Evolutionary conservation across 768 basidiomycete species (phyloP), one percentile per base, ranked within the genome.

Genomic region (Suillus cothurnatus): DNA sequence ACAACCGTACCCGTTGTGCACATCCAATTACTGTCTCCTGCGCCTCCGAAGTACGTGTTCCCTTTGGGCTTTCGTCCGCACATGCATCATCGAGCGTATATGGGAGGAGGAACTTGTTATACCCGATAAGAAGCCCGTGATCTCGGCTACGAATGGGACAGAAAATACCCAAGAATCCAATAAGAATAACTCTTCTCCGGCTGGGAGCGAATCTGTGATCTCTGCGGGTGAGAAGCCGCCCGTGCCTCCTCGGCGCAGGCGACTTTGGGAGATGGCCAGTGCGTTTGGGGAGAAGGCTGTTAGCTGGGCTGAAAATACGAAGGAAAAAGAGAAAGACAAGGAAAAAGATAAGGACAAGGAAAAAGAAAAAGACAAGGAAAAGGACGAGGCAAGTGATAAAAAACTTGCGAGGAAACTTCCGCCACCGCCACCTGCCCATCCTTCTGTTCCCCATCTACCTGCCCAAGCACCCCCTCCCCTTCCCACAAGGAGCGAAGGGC

Each of bases 41-140:
- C 86, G 95, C 9, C 81, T 97, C 23, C 87, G 95, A 15, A 83
- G 90, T 43, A 94, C 95, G n/a, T 96, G 94, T 76, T 90, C 89
- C 5, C 79, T 97, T 17, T 97, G 95, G 94, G 87, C 91, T 21
- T 97, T 93, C 71, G 88, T 97, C 60, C 86, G 94, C 28, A 88
- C 86, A 0, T 87, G 91, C 12, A 81, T 97, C 62, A 82, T 97
- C 23, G 93, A 95, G 65, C 90, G 89, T 69, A 80, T 97, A 6
- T 97, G 95, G 95, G 91, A 94, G 63, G 95, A 96, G 67, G 92
- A 90, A 64, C 70, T 85, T 7, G 68, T 75, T 3, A 79, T 81
- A 12, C 72, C 80, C 2, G 70, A 72, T 1, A 71, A 69, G 41
- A 70, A 68, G 52, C 69, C 68, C n/a, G 64, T 62, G 17, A 72